Evolutionary conservation across 1,139 yeast species (phyloP).

Genomic region (Yamadazyma aaseri): DNA sequence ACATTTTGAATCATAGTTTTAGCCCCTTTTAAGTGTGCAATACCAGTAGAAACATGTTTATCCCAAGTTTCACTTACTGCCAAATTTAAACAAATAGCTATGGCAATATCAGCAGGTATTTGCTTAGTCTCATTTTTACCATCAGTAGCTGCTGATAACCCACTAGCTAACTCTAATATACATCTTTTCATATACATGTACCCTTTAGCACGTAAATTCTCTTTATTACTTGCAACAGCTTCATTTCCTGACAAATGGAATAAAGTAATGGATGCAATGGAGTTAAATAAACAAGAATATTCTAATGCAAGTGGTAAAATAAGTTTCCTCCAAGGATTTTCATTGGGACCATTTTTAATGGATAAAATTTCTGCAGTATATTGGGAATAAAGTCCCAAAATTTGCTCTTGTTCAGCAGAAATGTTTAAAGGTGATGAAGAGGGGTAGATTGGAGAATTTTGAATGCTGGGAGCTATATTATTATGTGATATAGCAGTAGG

Average conservation of each 20-base stretch:
- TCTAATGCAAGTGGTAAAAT: constrained; percentile 54
- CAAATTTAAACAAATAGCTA: constrained; percentile 60
- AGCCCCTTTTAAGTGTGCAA: constrained; percentile 68
- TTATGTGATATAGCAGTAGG: constrained; percentile 4
- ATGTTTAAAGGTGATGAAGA: constrained; percentile 1
- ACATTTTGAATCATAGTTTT: constrained; percentile 57
- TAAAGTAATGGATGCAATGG: constrained; percentile 64
- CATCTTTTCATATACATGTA: constrained; percentile 59
- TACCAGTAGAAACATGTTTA: constrained; percentile 61
- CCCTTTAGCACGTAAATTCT: constrained; percentile 47
- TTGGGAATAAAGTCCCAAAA: constrained; percentile 33
- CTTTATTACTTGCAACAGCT: constrained; percentile 35
- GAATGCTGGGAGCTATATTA: neutral
- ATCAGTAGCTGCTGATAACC: constrained; percentile 36
- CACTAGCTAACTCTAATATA: constrained; percentile 57
- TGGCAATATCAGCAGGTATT: constrained; percentile 63
- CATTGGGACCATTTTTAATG: constrained; percentile 59
- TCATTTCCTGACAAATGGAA: constrained; percentile 55
- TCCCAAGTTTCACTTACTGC: constrained; percentile 73
- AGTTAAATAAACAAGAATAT: constrained; percentile 57
- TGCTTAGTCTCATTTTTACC: constrained; percentile 22
- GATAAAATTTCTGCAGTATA: constrained; percentile 64
- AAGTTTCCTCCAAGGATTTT: constrained; percentile 66
- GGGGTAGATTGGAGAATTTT: neutral
- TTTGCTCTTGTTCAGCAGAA: constrained; percentile 33